Evolutionary conservation across 139 green algal species (phyloP).

Genomic region (Chloropicon primus): DNA sequence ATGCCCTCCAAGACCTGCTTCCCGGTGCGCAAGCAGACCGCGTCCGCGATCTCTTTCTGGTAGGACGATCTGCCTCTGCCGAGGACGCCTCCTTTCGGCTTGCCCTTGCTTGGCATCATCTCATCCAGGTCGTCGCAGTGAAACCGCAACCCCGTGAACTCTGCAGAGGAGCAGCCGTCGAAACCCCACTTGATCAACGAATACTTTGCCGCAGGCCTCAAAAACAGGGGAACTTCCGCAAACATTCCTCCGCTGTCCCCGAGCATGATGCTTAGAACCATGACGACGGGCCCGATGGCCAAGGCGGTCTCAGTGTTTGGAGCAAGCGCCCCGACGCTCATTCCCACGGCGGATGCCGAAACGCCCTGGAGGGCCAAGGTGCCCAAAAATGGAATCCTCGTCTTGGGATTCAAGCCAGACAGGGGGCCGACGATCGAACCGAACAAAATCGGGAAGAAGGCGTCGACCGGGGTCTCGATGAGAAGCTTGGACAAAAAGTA

Average conservation of each 20-base stretch:
- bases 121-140: background rate
- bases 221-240: background rate
- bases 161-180: background rate
- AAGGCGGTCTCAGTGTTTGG: conserved; percentile 68
- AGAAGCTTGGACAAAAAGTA: conserved; percentile 72
- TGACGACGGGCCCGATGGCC: conserved; percentile 81
- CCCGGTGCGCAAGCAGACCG: background rate
- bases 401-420: conserved; percentile 50
- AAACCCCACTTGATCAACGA: background rate
- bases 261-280: conserved; percentile 31
- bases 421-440: conserved; percentile 61
- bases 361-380: conserved; percentile 71
- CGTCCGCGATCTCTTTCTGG: background rate
- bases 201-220: background rate
- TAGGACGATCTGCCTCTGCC: too few species aligned
- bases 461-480: conserved; percentile 66
- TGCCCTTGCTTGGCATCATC: background rate
- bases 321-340: conserved; percentile 61
- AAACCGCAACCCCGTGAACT: background rate
- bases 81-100: background rate
- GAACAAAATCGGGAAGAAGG: conserved; percentile 73
- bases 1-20: background rate
- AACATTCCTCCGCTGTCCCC: background rate
- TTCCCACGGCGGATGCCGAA: conserved; percentile 46
- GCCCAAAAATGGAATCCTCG: conserved; percentile 51